phyloP scores from a whole-genome alignment of 108 stramenopile genomes.

The Hondaea fermentalgiana region DNA sequence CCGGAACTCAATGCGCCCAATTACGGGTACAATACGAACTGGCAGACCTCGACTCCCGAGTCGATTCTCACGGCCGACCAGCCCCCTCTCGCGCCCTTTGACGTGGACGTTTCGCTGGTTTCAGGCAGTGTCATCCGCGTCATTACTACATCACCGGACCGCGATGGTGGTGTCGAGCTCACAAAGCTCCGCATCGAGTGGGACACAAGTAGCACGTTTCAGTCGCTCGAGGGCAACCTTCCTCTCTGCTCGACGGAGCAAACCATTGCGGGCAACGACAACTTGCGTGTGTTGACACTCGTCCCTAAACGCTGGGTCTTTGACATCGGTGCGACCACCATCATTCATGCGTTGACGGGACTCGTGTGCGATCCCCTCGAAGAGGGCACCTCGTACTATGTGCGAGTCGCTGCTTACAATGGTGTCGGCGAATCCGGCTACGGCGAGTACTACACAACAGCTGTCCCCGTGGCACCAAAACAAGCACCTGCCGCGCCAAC shows the following conservation, averaged over 20 bases:
- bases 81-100: background rate
- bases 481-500: conserved; percentile 25
- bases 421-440: background rate
- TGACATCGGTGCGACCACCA: background rate
- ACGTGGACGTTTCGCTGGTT: background rate
- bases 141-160: background rate
- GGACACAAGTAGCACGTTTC: background rate
- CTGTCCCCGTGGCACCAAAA: conserved; percentile 25
- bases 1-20: background rate
- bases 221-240: background rate
- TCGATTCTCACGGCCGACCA: background rate
- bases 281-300: background rate
- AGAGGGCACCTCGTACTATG: background rate
- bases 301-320: background rate
- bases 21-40: background rate
- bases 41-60: background rate
- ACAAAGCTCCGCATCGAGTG: background rate
- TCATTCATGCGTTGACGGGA: background rate
- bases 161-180: background rate
- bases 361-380: background rate
- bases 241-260: background rate
- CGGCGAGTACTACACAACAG: background rate
- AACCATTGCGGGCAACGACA: background rate
- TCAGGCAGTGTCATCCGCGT: background rate
- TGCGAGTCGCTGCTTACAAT: background rate